Evolutionary conservation across 306 rosid genomes (phyloP).

Genomic region (Argentina anserina): DNA sequence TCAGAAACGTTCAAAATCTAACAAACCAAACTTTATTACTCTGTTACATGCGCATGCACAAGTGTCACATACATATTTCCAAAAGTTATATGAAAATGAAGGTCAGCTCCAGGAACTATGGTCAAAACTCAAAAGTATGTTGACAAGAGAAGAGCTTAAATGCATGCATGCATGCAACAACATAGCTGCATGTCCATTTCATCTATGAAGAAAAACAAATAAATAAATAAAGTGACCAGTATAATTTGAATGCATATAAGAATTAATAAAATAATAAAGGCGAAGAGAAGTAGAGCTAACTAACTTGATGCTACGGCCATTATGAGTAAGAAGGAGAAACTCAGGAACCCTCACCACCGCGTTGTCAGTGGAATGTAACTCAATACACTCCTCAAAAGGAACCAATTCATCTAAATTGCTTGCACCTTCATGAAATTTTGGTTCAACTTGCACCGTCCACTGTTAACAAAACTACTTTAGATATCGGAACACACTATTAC

Average conservation of each 20-base stretch:
- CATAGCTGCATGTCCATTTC: not conserved
- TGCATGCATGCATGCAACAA: not conserved
- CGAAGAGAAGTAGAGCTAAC: slow-evolving; percentile 33
- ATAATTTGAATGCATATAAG: slow-evolving; percentile 1
- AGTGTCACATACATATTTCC: not conserved
- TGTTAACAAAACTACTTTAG: slow-evolving; percentile 35
- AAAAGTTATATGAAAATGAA: not conserved
- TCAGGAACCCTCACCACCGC: slow-evolving; percentile 76
- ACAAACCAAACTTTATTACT: not conserved
- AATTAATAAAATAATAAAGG: not conserved
- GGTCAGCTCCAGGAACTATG: no score
- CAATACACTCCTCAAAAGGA: slow-evolving; percentile 95
- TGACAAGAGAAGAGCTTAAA: not conserved
- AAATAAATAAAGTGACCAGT: slow-evolving; percentile 3
- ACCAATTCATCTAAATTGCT: slow-evolving; percentile 76
- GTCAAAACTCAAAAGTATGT: not conserved
- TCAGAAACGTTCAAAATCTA: not conserved
- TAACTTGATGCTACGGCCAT: slow-evolving; percentile 93
- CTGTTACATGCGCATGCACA: not conserved
- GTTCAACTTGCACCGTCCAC: slow-evolving; percentile 85
- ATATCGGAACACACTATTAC: not conserved
- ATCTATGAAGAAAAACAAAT: not conserved
- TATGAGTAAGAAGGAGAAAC: slow-evolving; percentile 81
- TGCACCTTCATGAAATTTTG: slow-evolving; percentile 92
- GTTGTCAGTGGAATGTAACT: slow-evolving; percentile 60